Conservation (phyloP, 2,329 filamentous ascomycete genomes). For the Aspergillus oerlinghausenensis region DNA sequence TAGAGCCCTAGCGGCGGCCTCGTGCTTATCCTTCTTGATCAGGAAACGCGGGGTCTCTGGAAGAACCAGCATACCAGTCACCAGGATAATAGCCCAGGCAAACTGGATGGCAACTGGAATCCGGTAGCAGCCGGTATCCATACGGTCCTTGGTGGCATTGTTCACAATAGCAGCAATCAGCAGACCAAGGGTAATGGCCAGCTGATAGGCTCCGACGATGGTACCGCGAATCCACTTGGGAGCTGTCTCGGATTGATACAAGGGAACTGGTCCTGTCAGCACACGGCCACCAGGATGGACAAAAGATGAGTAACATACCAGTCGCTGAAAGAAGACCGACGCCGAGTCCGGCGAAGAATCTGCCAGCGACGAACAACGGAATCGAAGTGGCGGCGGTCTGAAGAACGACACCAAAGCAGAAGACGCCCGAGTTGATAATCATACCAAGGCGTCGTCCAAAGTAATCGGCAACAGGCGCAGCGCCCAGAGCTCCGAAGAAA, state of each 20-base stretch:
- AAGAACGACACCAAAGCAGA: conserved; percentile 32
- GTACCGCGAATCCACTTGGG: conserved; percentile 71
- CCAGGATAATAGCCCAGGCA: conserved; percentile 72
- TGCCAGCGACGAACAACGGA: conserved; percentile 44
- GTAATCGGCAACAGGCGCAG: conserved; percentile 55
- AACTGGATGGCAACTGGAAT: conserved; percentile 78
- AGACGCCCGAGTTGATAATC: conserved; percentile 30
- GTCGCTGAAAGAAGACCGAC: conserved; percentile 75
- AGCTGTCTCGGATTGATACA: conserved; percentile 77
- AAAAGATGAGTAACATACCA: conserved; percentile 47
- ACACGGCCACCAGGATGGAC: background rate
- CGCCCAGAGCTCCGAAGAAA: conserved; percentile 67
- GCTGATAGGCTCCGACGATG: conserved; percentile 73
- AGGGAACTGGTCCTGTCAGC: conserved; percentile 25
- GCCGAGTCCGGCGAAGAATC: conserved; percentile 50
- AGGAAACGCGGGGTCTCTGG: conserved; percentile 81
- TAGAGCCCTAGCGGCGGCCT: conserved; percentile 59
- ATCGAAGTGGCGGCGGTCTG: conserved; percentile 29
- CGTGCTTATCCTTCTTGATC: conserved; percentile 68
- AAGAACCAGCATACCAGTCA: conserved; percentile 64
- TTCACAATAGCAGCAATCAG: conserved; percentile 68
- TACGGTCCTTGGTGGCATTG: conserved; percentile 61
- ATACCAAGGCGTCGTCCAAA: conserved; percentile 43
- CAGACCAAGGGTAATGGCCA: conserved; percentile 73
- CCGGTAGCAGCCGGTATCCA: conserved; percentile 64